Evolutionary conservation across 176 grass and related monocot genomes (phyloP).

Genomic region (Pontederia crassipes): DNA sequence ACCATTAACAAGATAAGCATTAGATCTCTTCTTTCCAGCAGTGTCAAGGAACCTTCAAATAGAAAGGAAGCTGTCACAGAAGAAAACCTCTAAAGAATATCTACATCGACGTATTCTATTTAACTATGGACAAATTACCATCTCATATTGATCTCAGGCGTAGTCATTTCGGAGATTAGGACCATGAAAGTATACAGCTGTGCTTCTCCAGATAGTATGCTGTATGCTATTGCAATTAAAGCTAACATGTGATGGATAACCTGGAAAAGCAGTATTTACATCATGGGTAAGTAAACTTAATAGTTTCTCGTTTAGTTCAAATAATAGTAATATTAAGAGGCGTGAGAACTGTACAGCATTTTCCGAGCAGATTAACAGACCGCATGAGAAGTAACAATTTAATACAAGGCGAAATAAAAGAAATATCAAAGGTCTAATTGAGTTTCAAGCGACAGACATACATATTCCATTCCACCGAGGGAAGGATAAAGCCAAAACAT

Average conservation of each 20-base stretch:
- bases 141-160: conserved; percentile 85
- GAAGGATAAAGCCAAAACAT: conserved; percentile 77
- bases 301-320: conserved; percentile 3
- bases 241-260: conserved; percentile 80
- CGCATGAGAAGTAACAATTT: neutral
- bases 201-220: conserved; percentile 68
- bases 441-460: conserved; percentile 28
- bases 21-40: conserved; percentile 85
- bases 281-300: neutral
- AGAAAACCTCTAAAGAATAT: conserved; percentile 14
- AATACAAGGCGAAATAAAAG: neutral
- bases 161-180: conserved; percentile 86
- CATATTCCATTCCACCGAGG: conserved; percentile 90
- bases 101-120: neutral
- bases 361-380: neutral
- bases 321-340: neutral
- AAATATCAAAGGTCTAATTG: neutral
- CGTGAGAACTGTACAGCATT: neutral
- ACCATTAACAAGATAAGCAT: conserved; percentile 79
- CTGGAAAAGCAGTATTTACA: conserved; percentile 31
- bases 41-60: conserved; percentile 89
- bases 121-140: conserved; percentile 46
- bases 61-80: conserved; percentile 13
- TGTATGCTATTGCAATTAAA: conserved; percentile 51
- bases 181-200: conserved; percentile 96